phyloP scores from a whole-genome alignment of 2,329 filamentous ascomycete genomes.

The Aspergillus amoenus region DNA sequence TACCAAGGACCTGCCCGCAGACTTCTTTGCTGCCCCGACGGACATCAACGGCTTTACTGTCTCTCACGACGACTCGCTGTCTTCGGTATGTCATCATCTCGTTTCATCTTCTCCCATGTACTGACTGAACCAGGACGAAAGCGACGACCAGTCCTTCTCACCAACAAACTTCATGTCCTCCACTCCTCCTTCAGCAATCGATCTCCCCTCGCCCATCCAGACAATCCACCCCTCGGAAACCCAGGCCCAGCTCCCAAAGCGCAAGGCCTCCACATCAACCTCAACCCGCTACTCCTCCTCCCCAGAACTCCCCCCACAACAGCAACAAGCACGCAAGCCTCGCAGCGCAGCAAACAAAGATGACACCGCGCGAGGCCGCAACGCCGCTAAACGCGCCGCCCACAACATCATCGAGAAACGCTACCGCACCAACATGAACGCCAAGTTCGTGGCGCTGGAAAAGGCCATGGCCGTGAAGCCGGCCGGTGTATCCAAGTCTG shows the following conservation, averaged over 20 bases:
- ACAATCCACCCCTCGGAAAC: neutral
- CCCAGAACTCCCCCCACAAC: conserved; percentile 27
- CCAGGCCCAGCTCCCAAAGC: neutral
- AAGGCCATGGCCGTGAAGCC: conserved; percentile 32
- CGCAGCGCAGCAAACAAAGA: neutral
- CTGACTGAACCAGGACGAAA: conserved; percentile 28
- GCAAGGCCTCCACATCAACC: conserved; percentile 6
- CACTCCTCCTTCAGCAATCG: conserved; percentile 4
- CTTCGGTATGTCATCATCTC: conserved; percentile 13
- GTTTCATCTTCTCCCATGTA: conserved; percentile 4
- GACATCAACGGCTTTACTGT: conserved; percentile 34
- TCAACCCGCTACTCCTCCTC: conserved; percentile 27
- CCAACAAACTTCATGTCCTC: conserved; percentile 24
- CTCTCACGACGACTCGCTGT: conserved; percentile 33
- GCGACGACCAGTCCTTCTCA: conserved; percentile 35
- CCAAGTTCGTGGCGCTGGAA: conserved; percentile 41
- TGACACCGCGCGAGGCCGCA: conserved; percentile 24
- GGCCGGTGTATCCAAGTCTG: conserved; percentile 8
- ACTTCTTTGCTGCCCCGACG: conserved; percentile 29
- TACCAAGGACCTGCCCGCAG: conserved; percentile 30
- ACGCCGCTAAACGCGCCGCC: conserved; percentile 41
- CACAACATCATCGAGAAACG: conserved; percentile 45
- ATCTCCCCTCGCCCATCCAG: neutral
- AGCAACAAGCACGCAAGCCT: conserved; percentile 16
- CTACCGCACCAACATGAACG: conserved; percentile 45